These are phyloP conservation scores for Erythrophleum ivorense DNA, from an alignment of 331 rosid species.

Conservation along the genomic window DNA sequence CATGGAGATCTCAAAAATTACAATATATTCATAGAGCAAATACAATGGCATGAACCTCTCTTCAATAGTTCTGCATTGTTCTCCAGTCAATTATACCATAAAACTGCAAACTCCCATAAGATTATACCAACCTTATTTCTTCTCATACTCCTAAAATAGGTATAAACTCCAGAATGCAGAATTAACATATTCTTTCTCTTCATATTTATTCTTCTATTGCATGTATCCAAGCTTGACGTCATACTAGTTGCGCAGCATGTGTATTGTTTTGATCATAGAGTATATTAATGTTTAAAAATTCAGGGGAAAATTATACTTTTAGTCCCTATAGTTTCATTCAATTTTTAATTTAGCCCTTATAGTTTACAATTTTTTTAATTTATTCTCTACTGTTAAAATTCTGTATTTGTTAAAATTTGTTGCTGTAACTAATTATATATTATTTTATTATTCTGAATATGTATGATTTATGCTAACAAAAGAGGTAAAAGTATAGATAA, in stretches of 20 bases:
- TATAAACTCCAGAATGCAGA: neutral
- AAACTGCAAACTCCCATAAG: neutral
- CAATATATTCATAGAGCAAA: neutral
- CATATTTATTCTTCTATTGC: neutral
- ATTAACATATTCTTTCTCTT: neutral
- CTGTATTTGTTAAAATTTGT: no score
- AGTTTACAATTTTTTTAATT: no score
- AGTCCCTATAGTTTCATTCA: no score
- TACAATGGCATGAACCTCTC: no score
- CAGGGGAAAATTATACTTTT: neutral
- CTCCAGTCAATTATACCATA: neutral
- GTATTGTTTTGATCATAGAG: neutral
- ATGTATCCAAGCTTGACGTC: neutral
- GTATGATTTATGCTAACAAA: no score
- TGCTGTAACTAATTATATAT: no score
- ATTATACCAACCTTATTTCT: neutral
- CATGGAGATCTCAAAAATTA: neutral
- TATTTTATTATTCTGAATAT: no score
- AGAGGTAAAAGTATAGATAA: no score
- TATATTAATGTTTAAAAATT: neutral
- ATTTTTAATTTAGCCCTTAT: no score
- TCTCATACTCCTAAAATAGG: neutral
- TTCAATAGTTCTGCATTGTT: neutral
- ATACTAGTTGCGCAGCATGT: neutral
- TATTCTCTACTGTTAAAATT: no score